These are phyloP conservation scores for Didymellaceae sp. DNA, from an alignment of 2,329 filamentous ascomycete species.

Conservation along the genomic window DNA sequence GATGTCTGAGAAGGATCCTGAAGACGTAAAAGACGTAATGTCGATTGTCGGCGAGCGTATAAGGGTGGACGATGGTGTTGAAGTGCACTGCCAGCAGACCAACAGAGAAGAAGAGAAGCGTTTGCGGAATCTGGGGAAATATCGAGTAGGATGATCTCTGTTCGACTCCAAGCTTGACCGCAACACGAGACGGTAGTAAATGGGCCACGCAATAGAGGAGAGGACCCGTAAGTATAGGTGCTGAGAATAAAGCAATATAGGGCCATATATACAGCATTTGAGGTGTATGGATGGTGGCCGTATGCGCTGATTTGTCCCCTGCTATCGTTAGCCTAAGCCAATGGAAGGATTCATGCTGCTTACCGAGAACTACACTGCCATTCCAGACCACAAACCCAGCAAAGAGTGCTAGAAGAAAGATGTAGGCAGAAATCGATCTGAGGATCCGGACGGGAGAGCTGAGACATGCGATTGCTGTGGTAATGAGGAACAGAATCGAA, in stretches of 20 bases:
- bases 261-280: slow-evolving; percentile 98
- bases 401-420: slow-evolving; percentile 72
- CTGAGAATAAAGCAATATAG: slow-evolving; percentile 87
- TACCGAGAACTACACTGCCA: slow-evolving; percentile 87
- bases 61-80: slow-evolving; percentile 95
- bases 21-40: slow-evolving; percentile 99
- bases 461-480: slow-evolving; percentile 66
- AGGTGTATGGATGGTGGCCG: slow-evolving; percentile 84
- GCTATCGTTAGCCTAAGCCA: slow-evolving; percentile 17
- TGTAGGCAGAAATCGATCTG: slow-evolving; percentile 56
- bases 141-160: not conserved
- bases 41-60: slow-evolving; percentile 93
- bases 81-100: slow-evolving; percentile 66
- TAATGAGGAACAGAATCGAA: slow-evolving; percentile 55
- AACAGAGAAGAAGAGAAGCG: slow-evolving; percentile 40
- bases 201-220: slow-evolving; percentile 51
- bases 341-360: slow-evolving; percentile 23
- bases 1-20: slow-evolving; percentile 74
- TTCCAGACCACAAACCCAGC: slow-evolving; percentile 82
- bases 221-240: slow-evolving; percentile 72
- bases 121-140: not conserved
- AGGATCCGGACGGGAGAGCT: slow-evolving; percentile 51
- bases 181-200: slow-evolving; percentile 22
- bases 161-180: not conserved
- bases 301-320: slow-evolving; percentile 94